A percentile compares a stretch with the other conserved stretches of the same genome.
phyloP scores from a whole-genome alignment of 1,139 yeast genomes.

The Pichia sp. region DNA sequence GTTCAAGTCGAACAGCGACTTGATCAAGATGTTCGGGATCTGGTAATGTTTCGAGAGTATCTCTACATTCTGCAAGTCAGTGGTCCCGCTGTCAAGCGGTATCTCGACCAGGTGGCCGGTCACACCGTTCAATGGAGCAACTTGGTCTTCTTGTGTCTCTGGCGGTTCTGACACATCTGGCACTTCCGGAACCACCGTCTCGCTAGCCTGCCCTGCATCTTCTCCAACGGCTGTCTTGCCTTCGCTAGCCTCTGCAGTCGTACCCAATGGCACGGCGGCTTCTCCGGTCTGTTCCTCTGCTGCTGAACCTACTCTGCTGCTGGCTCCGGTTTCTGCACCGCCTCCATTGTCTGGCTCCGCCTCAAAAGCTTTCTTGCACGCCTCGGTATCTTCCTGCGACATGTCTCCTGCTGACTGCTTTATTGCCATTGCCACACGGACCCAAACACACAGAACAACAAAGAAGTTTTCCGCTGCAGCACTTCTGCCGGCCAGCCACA shows the following conservation, averaged over 20 bases:
- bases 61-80: conserved; percentile 8
- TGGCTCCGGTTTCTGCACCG: too few relatives aligned
- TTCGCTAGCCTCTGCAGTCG: neutral
- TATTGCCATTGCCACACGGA: too few relatives aligned
- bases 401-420: neutral
- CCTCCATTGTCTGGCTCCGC: too few relatives aligned
- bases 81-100: conserved; percentile 14
- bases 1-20: conserved; percentile 29
- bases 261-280: too few relatives aligned
- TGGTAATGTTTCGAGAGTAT: conserved; percentile 22
- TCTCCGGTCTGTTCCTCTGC: too few relatives aligned
- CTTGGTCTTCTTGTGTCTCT: neutral
- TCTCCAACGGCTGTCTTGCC: neutral
- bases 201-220: neutral
- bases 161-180: neutral
- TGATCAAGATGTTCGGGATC: conserved; percentile 29
- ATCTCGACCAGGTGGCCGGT: conserved; percentile 7
- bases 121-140: too few relatives aligned
- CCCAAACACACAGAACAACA: neutral
- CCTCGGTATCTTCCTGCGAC: neutral
- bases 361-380: neutral
- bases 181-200: neutral
- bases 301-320: too few relatives aligned
- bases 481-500: neutral
- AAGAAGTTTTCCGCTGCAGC: neutral